These are phyloP conservation scores for Fagopyrum tataricum DNA, from an alignment of 148 eudicot species.

Conservation along the genomic window DNA sequence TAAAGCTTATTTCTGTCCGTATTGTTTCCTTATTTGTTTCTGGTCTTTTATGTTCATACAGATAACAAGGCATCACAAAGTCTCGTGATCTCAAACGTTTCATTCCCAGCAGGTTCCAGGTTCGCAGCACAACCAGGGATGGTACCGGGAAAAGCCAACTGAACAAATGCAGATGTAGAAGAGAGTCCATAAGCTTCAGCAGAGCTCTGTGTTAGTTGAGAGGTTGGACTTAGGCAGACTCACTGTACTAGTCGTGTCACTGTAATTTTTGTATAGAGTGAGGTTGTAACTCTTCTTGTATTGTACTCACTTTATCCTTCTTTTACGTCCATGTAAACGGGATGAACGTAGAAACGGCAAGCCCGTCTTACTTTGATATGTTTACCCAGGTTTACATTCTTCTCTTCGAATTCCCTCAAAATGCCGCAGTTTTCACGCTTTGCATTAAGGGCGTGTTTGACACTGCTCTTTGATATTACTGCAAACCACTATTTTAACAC, in stretches of 20 bases:
- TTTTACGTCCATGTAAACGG: background rate
- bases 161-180: constrained; percentile 3
- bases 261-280: constrained; percentile 16
- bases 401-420: background rate
- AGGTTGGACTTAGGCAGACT: constrained; percentile 1
- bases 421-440: too few relatives aligned
- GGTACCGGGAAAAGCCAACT: constrained; percentile 7
- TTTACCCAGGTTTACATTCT: background rate
- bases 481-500: too few relatives aligned
- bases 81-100: background rate
- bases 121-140: constrained; percentile 12
- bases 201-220: background rate
- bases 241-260: constrained; percentile 4
- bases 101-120: constrained; percentile 9
- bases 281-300: constrained; percentile 11
- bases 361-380: background rate
- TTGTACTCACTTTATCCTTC: constrained; percentile 3
- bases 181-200: constrained; percentile 1
- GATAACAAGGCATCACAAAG: background rate
- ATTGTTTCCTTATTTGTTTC: constrained; percentile 28
- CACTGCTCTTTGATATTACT: too few relatives aligned
- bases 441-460: too few relatives aligned
- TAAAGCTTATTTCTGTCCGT: constrained; percentile 38
- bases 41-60: background rate
- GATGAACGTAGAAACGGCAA: background rate